phyloP scores from a whole-genome alignment of 108 stramenopile genomes.

The Pseudonitzschia pungens region DNA sequence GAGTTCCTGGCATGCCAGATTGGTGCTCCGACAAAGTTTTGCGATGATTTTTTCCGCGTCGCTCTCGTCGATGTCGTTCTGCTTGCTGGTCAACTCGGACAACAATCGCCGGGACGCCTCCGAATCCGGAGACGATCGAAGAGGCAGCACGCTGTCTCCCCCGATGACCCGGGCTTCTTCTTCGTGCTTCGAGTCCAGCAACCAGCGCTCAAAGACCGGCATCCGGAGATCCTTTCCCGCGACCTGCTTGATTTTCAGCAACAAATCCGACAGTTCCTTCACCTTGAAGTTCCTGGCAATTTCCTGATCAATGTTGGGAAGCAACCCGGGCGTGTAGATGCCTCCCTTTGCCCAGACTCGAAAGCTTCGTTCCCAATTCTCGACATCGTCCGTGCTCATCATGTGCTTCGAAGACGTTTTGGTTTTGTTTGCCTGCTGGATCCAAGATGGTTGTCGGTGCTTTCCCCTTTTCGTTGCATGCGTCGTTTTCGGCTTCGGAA shows the following conservation, averaged over 20 bases:
- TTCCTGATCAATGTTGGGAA: conserved; percentile 66
- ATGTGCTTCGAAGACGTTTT: conserved; percentile 9
- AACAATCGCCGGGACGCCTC: conserved; percentile 38
- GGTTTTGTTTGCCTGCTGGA: conserved; percentile 3
- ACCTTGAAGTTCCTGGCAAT: conserved; percentile 63
- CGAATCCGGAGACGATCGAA: conserved; percentile 14
- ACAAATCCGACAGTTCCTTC: conserved; percentile 49
- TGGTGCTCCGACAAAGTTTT: conserved; percentile 40
- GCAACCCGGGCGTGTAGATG: conserved; percentile 36
- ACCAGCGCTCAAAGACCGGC: conserved; percentile 78
- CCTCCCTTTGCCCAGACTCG: conserved; percentile 24
- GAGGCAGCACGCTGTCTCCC: conserved; percentile 49
- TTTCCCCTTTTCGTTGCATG: neutral
- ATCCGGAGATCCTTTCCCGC: conserved; percentile 49
- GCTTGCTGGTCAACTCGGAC: conserved; percentile 22
- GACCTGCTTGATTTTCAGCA: conserved; percentile 40
- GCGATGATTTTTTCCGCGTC: conserved; percentile 32
- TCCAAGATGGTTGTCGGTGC: neutral
- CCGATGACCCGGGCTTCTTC: conserved; percentile 40
- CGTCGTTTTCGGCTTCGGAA: neutral
- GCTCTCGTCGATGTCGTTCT: conserved; percentile 16
- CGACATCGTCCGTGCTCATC: conserved; percentile 15
- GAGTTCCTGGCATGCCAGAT: conserved; percentile 32
- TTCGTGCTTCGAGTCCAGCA: conserved; percentile 71
- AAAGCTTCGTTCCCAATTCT: conserved; percentile 33